Conservation (phyloP, 768 basidiomycete genomes). For the Boletus subcaerulescens region DNA sequence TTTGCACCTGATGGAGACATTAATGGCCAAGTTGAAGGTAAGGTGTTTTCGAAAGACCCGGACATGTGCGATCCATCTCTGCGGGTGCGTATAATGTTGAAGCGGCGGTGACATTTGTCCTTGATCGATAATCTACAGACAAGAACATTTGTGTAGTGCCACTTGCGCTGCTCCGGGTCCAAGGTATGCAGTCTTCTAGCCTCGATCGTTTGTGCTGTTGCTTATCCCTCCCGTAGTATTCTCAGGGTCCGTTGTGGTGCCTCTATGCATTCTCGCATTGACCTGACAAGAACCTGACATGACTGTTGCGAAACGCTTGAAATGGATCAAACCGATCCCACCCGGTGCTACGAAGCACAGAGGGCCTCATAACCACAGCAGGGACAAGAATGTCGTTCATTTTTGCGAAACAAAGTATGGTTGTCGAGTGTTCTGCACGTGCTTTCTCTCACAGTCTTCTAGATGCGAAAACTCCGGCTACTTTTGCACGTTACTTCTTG, state of each 20-base stretch:
- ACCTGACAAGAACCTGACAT: constrained; percentile 14
- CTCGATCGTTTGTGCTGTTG: background rate
- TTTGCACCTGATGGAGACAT: constrained; percentile 52
- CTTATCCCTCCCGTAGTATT: background rate
- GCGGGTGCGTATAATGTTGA: constrained; percentile 42
- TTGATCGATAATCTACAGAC: constrained; percentile 31
- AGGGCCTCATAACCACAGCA: constrained; percentile 49
- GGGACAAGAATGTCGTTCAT: constrained; percentile 46
- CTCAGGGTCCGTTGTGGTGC: background rate
- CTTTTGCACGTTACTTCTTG: constrained; percentile 54
- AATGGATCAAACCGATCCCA: constrained; percentile 47
- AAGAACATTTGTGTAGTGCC: constrained; percentile 48
- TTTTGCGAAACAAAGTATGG: constrained; percentile 50
- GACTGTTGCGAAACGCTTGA: constrained; percentile 45
- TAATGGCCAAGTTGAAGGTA: constrained; percentile 64
- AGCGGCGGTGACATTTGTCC: background rate
- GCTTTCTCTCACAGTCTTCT: background rate
- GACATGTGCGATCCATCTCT: constrained; percentile 43
- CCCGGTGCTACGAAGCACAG: constrained; percentile 41
- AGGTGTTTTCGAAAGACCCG: background rate
- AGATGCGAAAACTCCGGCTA: constrained; percentile 58
- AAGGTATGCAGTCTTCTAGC: constrained; percentile 39
- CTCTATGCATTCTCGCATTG: background rate
- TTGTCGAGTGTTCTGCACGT: background rate
- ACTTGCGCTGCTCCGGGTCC: constrained; percentile 46